A percentile compares a stretch with the other conserved stretches of the same genome.
phyloP scores from a whole-genome alignment of 305 asterid genomes.

The Solanum hybrid region DNA sequence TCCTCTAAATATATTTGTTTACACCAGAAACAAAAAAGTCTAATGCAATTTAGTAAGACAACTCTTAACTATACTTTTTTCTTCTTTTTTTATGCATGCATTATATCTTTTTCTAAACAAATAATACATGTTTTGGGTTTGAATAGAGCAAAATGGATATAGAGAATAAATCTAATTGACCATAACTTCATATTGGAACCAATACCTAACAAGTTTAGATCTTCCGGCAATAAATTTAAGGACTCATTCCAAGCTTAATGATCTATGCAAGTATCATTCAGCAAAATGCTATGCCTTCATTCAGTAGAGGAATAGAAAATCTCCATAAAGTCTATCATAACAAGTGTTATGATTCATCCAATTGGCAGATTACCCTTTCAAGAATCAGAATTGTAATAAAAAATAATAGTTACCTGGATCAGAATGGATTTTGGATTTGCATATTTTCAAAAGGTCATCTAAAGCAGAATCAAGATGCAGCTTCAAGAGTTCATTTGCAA shows the following conservation, averaged over 20 bases:
- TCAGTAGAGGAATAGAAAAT: neutral
- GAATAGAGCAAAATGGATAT: neutral
- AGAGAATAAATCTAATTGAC: neutral
- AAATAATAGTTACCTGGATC: conserved; percentile 60
- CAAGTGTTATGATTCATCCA: neutral
- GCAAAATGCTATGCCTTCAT: neutral
- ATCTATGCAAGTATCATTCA: neutral
- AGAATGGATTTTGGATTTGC: conserved; percentile 76
- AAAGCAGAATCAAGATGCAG: conserved; percentile 84
- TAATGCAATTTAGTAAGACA: neutral
- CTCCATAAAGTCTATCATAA: neutral
- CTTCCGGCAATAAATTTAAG: neutral
- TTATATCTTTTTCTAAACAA: neutral
- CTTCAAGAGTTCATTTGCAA: conserved; percentile 86
- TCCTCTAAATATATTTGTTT: neutral
- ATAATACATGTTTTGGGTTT: neutral
- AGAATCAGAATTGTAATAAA: neutral
- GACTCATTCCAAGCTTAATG: neutral
- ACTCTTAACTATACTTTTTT: neutral
- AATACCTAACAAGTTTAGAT: neutral
- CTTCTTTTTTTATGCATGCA: neutral
- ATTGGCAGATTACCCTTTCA: neutral
- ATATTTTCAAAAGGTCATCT: conserved; percentile 70
- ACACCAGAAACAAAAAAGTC: neutral
- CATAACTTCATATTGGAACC: neutral